Evolutionary conservation across 1,284 basidiomycete species (phyloP).

Genomic region (Mycena sp.): DNA sequence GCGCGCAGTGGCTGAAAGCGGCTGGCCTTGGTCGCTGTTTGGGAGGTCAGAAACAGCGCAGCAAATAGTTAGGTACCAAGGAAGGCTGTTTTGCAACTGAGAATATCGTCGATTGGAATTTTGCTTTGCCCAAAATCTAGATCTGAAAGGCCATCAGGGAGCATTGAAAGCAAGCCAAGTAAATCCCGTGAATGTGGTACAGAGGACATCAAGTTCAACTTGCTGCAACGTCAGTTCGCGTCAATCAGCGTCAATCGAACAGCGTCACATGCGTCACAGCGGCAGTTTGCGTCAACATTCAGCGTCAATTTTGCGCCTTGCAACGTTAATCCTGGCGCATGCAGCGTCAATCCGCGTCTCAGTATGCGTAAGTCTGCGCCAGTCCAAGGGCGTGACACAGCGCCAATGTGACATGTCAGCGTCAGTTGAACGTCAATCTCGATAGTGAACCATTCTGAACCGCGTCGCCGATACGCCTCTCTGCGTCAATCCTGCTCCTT

Average conservation of each 20-base stretch:
- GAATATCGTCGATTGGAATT: no score
- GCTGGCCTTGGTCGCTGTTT: no score
- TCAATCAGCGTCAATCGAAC: slow-evolving; percentile 5
- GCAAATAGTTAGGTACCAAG: no score
- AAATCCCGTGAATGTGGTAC: no score
- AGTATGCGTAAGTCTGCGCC: neutral
- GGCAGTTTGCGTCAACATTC: slow-evolving; percentile 1
- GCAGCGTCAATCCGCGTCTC: slow-evolving; percentile 5
- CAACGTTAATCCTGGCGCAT: neutral
- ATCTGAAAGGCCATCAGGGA: no score
- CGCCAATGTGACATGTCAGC: neutral
- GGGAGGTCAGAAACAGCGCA: no score
- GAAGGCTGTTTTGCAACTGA: no score
- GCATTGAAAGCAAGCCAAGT: no score
- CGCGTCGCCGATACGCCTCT: neutral
- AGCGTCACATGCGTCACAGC: neutral
- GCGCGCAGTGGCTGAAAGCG: no score
- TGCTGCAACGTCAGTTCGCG: slow-evolving; percentile 1
- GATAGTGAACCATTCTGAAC: neutral
- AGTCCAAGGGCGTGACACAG: neutral
- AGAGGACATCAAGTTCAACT: no score
- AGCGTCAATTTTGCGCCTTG: neutral
- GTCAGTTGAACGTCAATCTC: neutral
- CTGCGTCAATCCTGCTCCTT: neutral
- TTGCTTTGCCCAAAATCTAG: no score